Evolutionary conservation across 805 yeast species (phyloP), one percentile per base, ranked within the genome.

Genomic region (Myxozyma sirexii): DNA sequence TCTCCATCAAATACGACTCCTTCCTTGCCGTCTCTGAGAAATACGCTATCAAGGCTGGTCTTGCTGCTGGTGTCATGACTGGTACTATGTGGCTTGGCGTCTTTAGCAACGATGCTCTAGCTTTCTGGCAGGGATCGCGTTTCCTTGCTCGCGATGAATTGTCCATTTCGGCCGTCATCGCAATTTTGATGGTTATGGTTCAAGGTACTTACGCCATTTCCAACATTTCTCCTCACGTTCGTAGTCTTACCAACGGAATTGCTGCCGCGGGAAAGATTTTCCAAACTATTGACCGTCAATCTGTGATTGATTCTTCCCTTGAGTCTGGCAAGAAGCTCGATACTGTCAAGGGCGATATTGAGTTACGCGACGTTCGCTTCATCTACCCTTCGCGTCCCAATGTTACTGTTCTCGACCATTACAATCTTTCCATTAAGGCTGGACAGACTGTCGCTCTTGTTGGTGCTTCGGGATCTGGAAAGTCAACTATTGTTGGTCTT

Each of bases 401-500:
- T 27, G 71, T 70, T 17, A 58, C 68, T 8, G 68, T 71, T 17
- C 60, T 72, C 19, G 64, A 67, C 15, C 64, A 70, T 54, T 66
- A 69, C 49, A 56, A 62, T 41, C 67, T 71, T 24, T 45, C 38
- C 12, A 45, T 72, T 82, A 90, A 91, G 10, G 87, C 93, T 2
- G 97, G 97, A 7, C 73, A 84, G 67, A 89, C 88, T 67, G 93
- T 90, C 39, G 97, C 97, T 12, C 82, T 90, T 66, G 97, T 90
- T 21, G 97, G 97, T 1, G 87, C 96, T 93, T 2, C 85, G 88
- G 21, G 97, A 6, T 68, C 71, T 7, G 90, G 43, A 72, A 77
- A 4, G 57, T 63, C 68, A 39, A 67, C 70, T 0, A 78, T 84
- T 12, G 77, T 84, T 2, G 86, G 83, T 65, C 71, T 84, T 24